Conservation (phyloP, 2,329 filamentous ascomycete species). For the Xylariaceae sp. region DNA sequence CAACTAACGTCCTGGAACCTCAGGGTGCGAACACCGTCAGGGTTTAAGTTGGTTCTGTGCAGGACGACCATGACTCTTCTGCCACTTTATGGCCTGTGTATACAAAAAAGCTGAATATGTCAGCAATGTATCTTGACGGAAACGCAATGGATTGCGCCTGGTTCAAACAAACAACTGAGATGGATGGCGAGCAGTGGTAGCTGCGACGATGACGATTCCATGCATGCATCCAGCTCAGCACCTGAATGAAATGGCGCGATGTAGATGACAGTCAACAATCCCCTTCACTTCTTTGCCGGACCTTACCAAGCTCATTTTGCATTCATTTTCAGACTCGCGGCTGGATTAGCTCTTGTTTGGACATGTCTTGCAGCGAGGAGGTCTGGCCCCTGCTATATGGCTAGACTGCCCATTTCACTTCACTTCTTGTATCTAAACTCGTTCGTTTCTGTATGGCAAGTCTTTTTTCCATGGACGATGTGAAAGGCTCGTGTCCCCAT, state of each 20-base stretch:
- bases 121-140: slow-evolving; percentile 6
- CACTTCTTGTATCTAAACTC: slow-evolving; percentile 28
- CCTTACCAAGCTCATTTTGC: slow-evolving; percentile 15
- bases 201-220: slow-evolving; percentile 21
- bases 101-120: slow-evolving; percentile 9
- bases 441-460: slow-evolving; percentile 19
- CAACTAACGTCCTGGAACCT: slow-evolving; percentile 47
- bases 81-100: slow-evolving; percentile 16
- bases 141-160: slow-evolving; percentile 6
- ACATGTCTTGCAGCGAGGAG: slow-evolving; percentile 5
- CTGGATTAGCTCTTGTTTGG: slow-evolving; percentile 15
- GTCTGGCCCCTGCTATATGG: slow-evolving; percentile 23
- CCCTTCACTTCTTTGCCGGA: slow-evolving; percentile 28
- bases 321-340: slow-evolving; percentile 12
- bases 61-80: too few species aligned
- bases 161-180: slow-evolving; percentile 8
- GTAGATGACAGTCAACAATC: slow-evolving; percentile 10
- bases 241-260: slow-evolving; percentile 11
- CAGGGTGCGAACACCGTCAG: slow-evolving; percentile 33
- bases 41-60: slow-evolving; percentile 16
- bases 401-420: slow-evolving; percentile 22
- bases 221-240: slow-evolving; percentile 10
- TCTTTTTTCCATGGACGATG: slow-evolving; percentile 5
- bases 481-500: neutral
- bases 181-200: slow-evolving; percentile 11